Base-by-base conservation (phyloP, 129 eudicot genomes). In the Cynara cardunculus region DNA sequence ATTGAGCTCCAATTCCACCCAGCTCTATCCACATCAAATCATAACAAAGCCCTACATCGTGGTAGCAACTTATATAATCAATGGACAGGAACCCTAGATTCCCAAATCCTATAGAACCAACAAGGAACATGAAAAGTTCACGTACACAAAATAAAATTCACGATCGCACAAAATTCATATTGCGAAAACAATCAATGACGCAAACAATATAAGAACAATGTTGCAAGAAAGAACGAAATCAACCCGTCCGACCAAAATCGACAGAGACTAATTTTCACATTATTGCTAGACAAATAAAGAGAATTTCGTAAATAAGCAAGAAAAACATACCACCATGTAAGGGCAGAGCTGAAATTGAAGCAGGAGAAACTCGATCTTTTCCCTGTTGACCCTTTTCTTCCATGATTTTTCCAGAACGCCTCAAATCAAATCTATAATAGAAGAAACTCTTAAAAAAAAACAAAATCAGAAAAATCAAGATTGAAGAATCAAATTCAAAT, bases 331-430 rank as follows among this genome's bases (percentile, higher is more conserved):
- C 90, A 41, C 75, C 44, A 65, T 81, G 83, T 39, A 81, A 83
- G 73, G 87, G 81, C 61, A 81, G 72, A 84, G 80, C 32, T 19
- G 85, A 56, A 25, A 69, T 59, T 27, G 89, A 83, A 76, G 84
- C 78, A 56, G 84, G 72, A 35, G 82, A 71, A 83, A 87, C 88
- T 79, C 84, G 86, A 81, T 87, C 88, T 74, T 78, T 64, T 32
- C 80, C 89, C 78, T 81, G 89, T 83, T 84, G 90, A 87, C 86
- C 90, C 83, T 81, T 73, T 78, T 81, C 84, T 69, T 84, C 87
- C 90, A 87, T 87, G 27, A 56, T 79, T 80, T 74, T 59, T 69
- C 32, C 32, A 34, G 35, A 86, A 44, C 25, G 65, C 80, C 31
- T 67, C n/a, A 73, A 81, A 80, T 74, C 84, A 68, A 69, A 75